Conservation (phyloP, 495 filamentous ascomycete genomes). For the Astrocystis sublimbata region DNA sequence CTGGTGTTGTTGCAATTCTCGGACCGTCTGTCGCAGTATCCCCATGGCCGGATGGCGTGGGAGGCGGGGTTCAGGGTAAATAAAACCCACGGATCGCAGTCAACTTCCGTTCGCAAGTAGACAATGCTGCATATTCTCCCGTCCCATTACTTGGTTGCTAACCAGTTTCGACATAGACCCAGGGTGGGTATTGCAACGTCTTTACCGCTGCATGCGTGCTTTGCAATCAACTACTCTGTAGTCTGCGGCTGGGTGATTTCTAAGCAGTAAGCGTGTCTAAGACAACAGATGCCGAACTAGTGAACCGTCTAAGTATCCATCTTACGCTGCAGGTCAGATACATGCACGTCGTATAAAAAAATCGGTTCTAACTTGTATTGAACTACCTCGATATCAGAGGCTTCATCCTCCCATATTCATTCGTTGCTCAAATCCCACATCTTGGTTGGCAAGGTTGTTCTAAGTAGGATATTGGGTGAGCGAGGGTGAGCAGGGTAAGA, state of each 20-base stretch:
- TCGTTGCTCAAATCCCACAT: no score
- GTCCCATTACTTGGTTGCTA: neutral
- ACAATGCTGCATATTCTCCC: conserved; percentile 12
- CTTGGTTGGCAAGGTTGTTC: no score
- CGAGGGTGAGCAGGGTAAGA: no score
- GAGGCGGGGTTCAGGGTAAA: neutral
- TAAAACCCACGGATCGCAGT: no score
- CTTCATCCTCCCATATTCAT: no score
- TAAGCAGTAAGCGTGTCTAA: conserved; percentile 5
- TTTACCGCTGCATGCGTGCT: neutral
- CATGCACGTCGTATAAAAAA: no score
- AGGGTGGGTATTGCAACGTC: conserved; percentile 15
- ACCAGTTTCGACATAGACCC: conserved; percentile 1
- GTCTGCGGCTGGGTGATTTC: neutral
- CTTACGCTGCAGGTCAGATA: neutral
- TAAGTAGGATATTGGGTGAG: no score
- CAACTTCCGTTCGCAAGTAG: neutral
- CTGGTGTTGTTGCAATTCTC: neutral
- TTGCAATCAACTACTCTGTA: neutral
- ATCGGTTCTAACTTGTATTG: no score
- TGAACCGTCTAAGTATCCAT: neutral
- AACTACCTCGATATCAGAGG: no score
- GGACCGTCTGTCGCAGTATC: neutral
- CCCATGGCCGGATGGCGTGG: neutral
- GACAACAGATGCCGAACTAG: neutral